Conservation (phyloP, 306 rosid genomes). For the Canavalia gladiata region DNA sequence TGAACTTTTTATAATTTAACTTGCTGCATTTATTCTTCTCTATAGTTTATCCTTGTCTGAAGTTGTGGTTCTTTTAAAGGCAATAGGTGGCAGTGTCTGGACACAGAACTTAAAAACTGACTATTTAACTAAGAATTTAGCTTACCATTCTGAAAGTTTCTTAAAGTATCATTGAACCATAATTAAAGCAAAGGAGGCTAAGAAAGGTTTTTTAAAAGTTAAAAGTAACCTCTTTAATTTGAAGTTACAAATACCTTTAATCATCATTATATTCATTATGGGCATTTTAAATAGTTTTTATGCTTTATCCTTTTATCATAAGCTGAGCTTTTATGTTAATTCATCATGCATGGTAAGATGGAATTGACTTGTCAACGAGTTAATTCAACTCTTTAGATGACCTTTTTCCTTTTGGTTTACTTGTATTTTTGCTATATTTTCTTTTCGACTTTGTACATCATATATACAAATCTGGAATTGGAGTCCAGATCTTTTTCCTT, state of each 20-base stretch:
- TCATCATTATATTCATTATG: neutral
- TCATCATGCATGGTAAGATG: no score
- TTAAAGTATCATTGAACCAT: constrained; percentile 5
- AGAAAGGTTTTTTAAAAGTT: neutral
- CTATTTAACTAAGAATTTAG: neutral
- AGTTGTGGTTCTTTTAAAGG: constrained; percentile 8
- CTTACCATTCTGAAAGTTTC: neutral
- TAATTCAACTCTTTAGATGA: neutral
- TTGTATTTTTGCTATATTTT: neutral
- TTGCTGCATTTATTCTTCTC: neutral
- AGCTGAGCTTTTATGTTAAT: neutral
- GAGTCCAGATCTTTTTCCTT: neutral
- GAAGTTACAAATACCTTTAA: neutral
- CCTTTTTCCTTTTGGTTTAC: neutral
- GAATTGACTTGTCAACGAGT: no score
- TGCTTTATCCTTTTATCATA: neutral
- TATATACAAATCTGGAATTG: neutral
- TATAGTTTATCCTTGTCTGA: neutral
- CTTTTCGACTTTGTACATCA: neutral
- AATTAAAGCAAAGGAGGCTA: neutral
- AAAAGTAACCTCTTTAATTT: neutral
- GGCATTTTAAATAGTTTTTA: neutral
- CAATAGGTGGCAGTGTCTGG: neutral
- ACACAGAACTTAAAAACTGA: neutral
- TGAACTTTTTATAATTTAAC: neutral